These are phyloP conservation scores for Melocanna baccifera DNA, from an alignment of 176 grass and related monocot genomes.

Conservation along the genomic window DNA sequence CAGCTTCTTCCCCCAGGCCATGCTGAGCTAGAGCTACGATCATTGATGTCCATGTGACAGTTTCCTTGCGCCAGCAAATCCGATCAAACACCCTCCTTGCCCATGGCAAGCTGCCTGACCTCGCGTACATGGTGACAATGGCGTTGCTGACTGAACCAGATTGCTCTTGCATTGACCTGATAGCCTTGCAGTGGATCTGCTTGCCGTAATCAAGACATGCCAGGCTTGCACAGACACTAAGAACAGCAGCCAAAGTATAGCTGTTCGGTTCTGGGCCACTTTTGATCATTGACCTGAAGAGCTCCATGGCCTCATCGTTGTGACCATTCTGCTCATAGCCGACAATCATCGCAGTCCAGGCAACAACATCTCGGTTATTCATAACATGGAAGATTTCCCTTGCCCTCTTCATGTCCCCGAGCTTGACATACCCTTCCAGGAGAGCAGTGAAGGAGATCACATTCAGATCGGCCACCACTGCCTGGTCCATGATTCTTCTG, in stretches of 20 bases:
- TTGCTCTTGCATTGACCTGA: constrained; percentile 51
- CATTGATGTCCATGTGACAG: constrained; percentile 88
- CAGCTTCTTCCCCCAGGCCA: constrained; percentile 65
- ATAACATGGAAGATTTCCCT: constrained; percentile 71
- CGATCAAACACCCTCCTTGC: constrained; percentile 62
- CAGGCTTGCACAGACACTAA: constrained; percentile 66
- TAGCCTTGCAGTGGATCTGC: constrained; percentile 79
- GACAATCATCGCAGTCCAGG: constrained; percentile 97
- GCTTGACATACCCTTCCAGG: constrained; percentile 82
- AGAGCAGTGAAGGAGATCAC: constrained; percentile 92
- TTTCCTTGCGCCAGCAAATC: constrained; percentile 54
- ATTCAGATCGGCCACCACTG: constrained; percentile 48
- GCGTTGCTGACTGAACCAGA: constrained; percentile 75
- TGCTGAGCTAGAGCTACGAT: constrained; percentile 79
- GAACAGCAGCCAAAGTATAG: constrained; percentile 74
- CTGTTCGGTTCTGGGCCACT: constrained; percentile 70
- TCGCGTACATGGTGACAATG: constrained; percentile 68
- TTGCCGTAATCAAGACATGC: constrained; percentile 72
- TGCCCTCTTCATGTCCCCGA: constrained; percentile 57
- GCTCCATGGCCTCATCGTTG: constrained; percentile 63
- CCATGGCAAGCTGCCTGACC: constrained; percentile 59
- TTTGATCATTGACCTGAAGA: constrained; percentile 72
- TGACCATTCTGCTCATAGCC: constrained; percentile 83
- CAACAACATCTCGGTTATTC: constrained; percentile 73
- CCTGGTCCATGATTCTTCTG: constrained; percentile 51